Evolutionary conservation across 345 rosid species (phyloP), one percentile per base, ranked within the genome.

Genomic region (Ceriops zippeliana): DNA sequence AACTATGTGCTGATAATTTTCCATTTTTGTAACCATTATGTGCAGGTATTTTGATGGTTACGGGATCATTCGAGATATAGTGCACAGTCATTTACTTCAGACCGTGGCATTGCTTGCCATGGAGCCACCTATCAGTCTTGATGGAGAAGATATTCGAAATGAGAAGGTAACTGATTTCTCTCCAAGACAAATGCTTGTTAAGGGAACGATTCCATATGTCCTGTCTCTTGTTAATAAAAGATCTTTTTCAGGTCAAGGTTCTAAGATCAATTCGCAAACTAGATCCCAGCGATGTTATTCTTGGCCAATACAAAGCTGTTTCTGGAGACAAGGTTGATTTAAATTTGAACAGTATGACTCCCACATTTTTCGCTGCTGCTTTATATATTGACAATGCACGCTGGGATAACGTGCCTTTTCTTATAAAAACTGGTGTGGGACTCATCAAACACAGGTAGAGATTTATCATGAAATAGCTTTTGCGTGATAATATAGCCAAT

Each of bases 381-480:
- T 66, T 90, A 47, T 88, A 76, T 80, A 86, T 90, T 27, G 90
- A 90, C 61, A 90, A 88, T 88, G 88, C 89, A 57, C 88, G 93
- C 52, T 90, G 96, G 96, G 96, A 90, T 61, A 89, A 91, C 71
- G 93, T 90, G 65, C 91, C 93, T 46, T 86, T 90, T 77, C 75
- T 88, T 54, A 69, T 88, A 58, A 82, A 83, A 78, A 85, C 88
- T 2, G 96, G 91, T 63, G 75, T 79, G 77, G 96, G 93, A 76
- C 88, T 90, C 75, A 80, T 81, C 74, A 85, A 88, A 73, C 91
- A 83, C 83, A 86, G 90, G 96, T 88, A 47, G 63, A 65, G 53
- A 58, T 70, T 24, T 20, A 42, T 58, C 58, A n/a, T 6, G 24
- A 6, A 57, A 28, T 59, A 35, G 13, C 15, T 54, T 46, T 22